These are phyloP conservation scores for Aegilops speltoides DNA, from an alignment of 176 grass and related monocot genomes.

Conservation along the genomic window DNA sequence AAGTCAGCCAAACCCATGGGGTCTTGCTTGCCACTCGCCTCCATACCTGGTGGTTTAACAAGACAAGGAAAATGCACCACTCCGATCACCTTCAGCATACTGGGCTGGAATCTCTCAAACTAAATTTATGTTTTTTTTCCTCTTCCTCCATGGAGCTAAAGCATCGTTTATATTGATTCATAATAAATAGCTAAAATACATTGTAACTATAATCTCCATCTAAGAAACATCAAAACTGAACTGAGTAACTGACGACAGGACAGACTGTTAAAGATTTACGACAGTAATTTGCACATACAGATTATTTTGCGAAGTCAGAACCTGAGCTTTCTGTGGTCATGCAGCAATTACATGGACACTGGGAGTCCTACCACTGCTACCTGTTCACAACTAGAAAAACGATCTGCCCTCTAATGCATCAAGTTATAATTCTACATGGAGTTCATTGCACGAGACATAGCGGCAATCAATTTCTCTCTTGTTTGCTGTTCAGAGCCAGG, in stretches of 20 bases:
- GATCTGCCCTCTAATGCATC: not conserved
- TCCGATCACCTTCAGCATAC: no score
- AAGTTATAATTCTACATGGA: constrained; percentile 25
- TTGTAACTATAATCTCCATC: constrained; percentile 20
- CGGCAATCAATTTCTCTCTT: constrained; percentile 61
- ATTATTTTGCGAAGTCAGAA: constrained; percentile 33
- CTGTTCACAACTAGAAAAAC: constrained; percentile 25
- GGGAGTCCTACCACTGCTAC: constrained; percentile 10
- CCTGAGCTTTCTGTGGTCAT: constrained; percentile 20
- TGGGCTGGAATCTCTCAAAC: no score
- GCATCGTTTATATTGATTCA: not conserved
- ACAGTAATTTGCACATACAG: constrained; percentile 36
- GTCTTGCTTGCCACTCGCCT: no score
- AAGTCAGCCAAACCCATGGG: no score
- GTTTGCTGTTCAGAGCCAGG: constrained; percentile 63
- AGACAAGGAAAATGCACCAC: no score
- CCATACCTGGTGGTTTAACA: no score
- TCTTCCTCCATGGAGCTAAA: no score
- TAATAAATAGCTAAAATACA: constrained; percentile 15
- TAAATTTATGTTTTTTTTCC: no score
- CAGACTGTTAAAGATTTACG: constrained; percentile 37
- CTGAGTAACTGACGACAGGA: not conserved
- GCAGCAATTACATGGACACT: constrained; percentile 38
- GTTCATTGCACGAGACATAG: constrained; percentile 53
- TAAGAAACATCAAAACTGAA: constrained; percentile 30